Conservation (phyloP, 768 basidiomycete genomes). For the Tylopilus rubrobrunneus region DNA sequence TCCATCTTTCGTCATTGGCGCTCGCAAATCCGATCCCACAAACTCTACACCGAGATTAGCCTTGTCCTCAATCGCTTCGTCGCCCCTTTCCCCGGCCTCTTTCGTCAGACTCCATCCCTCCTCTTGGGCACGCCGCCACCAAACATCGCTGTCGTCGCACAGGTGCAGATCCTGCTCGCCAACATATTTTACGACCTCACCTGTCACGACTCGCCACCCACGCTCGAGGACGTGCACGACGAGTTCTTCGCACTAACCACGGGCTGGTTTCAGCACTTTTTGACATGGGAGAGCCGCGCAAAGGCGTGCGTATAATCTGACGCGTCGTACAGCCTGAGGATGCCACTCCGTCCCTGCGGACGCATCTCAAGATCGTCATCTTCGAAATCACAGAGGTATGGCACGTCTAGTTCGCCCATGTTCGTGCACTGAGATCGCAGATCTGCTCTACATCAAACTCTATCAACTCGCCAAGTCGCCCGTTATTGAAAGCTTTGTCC, state of each 20-base stretch:
- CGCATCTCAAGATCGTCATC: constrained; percentile 83
- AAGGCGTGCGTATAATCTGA: constrained; percentile 48
- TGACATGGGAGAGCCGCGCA: constrained; percentile 75
- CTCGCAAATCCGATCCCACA: constrained; percentile 81
- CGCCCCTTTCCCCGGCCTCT: constrained; percentile 78
- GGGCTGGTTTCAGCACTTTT: constrained; percentile 77
- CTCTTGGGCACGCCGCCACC: constrained; percentile 41
- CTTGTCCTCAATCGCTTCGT: constrained; percentile 83
- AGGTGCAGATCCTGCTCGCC: constrained; percentile 71
- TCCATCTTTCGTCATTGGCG: constrained; percentile 96
- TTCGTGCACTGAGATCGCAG: background rate
- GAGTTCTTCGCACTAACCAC: constrained; percentile 72
- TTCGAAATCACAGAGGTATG: constrained; percentile 85
- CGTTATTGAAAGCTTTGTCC: constrained; percentile 72
- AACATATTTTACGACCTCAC: constrained; percentile 94
- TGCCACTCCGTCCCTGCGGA: constrained; percentile 73
- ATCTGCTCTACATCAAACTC: constrained; percentile 73
- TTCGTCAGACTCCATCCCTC: constrained; percentile 57
- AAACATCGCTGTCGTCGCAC: constrained; percentile 54
- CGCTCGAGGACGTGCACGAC: constrained; percentile 82
- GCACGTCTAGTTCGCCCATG: background rate
- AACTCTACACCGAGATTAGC: constrained; percentile 88
- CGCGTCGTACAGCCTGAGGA: constrained; percentile 62
- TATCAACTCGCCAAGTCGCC: constrained; percentile 65
- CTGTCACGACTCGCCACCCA: constrained; percentile 91